Evolutionary conservation across 176 grass and related monocot species (phyloP).

Genomic region (Secale cereale): DNA sequence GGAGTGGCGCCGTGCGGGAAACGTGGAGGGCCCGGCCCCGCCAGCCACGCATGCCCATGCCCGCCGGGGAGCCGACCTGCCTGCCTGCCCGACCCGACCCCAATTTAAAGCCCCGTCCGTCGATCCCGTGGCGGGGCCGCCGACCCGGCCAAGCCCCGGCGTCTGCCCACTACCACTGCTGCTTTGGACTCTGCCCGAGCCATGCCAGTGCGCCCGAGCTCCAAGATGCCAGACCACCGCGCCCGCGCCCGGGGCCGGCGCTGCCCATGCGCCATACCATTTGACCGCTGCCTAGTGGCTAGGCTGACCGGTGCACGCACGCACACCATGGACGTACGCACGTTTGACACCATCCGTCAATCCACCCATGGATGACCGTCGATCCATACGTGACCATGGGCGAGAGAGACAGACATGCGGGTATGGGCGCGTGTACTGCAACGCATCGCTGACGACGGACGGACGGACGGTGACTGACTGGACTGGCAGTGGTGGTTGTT

Average conservation of each 20-base stretch:
- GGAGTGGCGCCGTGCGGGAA: slow-evolving; percentile 24
- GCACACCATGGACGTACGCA: background rate
- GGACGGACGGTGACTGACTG: background rate
- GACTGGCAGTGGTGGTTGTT: slow-evolving; percentile 26
- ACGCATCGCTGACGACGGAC: background rate
- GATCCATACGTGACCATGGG: background rate
- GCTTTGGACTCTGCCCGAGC: background rate
- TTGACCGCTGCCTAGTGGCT: background rate
- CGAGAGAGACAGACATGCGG: background rate
- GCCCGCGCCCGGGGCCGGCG: too few relatives aligned
- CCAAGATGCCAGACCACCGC: background rate
- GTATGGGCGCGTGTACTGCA: background rate
- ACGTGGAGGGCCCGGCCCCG: slow-evolving; percentile 10
- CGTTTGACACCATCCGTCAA: background rate
- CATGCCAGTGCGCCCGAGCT: background rate
- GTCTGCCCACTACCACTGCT: background rate
- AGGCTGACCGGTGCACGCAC: background rate
- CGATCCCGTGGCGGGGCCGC: slow-evolving; percentile 9
- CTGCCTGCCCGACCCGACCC: background rate
- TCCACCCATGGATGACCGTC: background rate
- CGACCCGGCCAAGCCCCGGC: too few relatives aligned
- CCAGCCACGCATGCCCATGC: slow-evolving; percentile 37
- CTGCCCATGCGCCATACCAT: background rate
- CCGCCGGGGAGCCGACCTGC: background rate
- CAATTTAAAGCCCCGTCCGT: slow-evolving; percentile 26